A percentile compares a stretch with the other conserved stretches of the same genome.
phyloP scores from a whole-genome alignment of 2,329 filamentous ascomycete species.

The Sclerotinia spermophila region DNA sequence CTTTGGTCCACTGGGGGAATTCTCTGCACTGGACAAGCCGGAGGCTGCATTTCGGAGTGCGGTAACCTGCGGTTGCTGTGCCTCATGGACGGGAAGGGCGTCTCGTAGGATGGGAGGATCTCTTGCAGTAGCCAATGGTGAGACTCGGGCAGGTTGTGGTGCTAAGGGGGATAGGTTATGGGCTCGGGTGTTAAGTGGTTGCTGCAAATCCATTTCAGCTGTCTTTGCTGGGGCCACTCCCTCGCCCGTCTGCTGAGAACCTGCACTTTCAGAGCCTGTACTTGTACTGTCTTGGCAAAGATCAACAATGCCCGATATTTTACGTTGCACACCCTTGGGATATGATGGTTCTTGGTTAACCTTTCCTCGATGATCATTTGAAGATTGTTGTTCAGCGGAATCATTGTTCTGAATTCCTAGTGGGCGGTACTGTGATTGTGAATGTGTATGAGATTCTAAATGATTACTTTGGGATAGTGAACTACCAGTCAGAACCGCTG shows the following conservation, averaged over 20 bases:
- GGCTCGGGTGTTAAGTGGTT: slow-evolving; percentile 49
- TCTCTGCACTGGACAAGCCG: slow-evolving; percentile 55
- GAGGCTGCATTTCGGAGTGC: slow-evolving; percentile 49
- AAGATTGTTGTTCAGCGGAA: slow-evolving; percentile 10
- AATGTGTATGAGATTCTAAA: slow-evolving; percentile 27
- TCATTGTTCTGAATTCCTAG: neutral
- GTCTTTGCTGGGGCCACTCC: slow-evolving; percentile 37
- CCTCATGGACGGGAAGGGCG: slow-evolving; percentile 29
- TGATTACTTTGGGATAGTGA: slow-evolving; percentile 35
- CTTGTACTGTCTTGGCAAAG: slow-evolving; percentile 15
- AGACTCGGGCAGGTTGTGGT: slow-evolving; percentile 69
- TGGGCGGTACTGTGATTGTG: slow-evolving; percentile 22
- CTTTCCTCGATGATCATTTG: slow-evolving; percentile 7
- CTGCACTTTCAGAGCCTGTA: slow-evolving; percentile 8
- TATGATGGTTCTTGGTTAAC: neutral
- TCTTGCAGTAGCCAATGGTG: slow-evolving; percentile 51
- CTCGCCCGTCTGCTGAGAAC: slow-evolving; percentile 38
- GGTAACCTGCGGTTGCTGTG: slow-evolving; percentile 51
- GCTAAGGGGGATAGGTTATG: slow-evolving; percentile 71
- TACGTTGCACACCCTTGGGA: slow-evolving; percentile 1
- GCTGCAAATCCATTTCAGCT: slow-evolving; percentile 40
- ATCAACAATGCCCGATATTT: slow-evolving; percentile 19
- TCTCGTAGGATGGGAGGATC: slow-evolving; percentile 34
- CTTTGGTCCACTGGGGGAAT: slow-evolving; percentile 50
- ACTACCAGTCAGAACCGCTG: slow-evolving; percentile 31